These are phyloP conservation scores for Cladosporium sp. DNA, from an alignment of 2,329 filamentous ascomycete genomes.

Conservation along the genomic window DNA sequence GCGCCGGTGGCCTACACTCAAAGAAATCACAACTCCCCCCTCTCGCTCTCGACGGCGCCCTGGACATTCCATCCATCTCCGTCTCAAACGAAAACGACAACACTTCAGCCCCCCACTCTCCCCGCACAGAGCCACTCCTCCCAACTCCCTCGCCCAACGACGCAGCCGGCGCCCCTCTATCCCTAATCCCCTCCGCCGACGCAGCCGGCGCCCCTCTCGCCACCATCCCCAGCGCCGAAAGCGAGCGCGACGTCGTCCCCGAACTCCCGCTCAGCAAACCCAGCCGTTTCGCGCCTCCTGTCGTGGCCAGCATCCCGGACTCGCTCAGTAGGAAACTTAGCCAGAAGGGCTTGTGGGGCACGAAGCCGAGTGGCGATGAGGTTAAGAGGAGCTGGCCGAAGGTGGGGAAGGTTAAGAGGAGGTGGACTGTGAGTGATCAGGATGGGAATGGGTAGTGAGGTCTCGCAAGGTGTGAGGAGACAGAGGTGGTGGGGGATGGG, in stretches of 20 bases:
- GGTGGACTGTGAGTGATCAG: constrained; percentile 43
- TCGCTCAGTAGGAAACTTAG: constrained; percentile 30
- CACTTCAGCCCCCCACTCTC: neutral
- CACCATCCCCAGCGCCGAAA: constrained; percentile 31
- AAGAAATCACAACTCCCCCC: neutral
- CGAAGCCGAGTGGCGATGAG: constrained; percentile 34
- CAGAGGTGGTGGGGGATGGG: neutral
- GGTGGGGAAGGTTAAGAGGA: constrained; percentile 40
- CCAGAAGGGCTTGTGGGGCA: constrained; percentile 47
- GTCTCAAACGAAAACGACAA: constrained; percentile 13
- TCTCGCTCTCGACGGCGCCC: neutral
- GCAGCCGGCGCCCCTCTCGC: constrained; percentile 16
- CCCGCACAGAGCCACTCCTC: neutral
- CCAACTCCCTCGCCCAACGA: constrained; percentile 21
- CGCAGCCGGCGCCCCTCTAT: constrained; percentile 14
- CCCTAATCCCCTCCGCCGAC: constrained; percentile 25
- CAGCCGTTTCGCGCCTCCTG: neutral
- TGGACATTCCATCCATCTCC: constrained; percentile 1
- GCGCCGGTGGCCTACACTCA: neutral
- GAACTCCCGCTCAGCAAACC: constrained; percentile 6
- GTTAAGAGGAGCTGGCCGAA: constrained; percentile 35
- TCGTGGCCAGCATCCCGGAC: constrained; percentile 21
- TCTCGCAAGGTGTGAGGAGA: neutral
- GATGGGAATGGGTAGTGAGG: constrained; percentile 19
- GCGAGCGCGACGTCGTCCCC: constrained; percentile 11